A percentile compares a stretch with the other conserved stretches of the same genome.
Evolutionary conservation across 163 green algal genomes (phyloP).

Genomic region (Volvox carteri): DNA sequence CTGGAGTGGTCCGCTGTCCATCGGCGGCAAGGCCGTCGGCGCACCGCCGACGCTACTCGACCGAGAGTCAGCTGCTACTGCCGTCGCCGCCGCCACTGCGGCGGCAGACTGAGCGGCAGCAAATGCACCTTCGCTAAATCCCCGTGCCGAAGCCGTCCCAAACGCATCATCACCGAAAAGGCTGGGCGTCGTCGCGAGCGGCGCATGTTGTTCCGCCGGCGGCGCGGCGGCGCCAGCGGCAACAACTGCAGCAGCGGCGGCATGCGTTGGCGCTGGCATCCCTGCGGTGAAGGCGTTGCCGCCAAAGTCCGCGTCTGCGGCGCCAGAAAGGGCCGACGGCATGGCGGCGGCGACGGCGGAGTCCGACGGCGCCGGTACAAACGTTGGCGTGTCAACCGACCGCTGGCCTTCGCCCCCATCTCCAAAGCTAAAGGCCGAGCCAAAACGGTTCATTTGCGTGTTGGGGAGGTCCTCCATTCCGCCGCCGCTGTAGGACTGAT

Average conservation of each 20-base stretch:
- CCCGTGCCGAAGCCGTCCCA: background rate
- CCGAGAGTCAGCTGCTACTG: background rate
- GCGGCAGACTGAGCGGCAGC: background rate
- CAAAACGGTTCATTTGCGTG: too few relatives aligned
- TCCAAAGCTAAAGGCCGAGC: background rate
- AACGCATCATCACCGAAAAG: slow-evolving; percentile 14
- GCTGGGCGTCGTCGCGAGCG: background rate
- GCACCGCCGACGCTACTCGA: background rate
- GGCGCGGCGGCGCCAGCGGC: background rate
- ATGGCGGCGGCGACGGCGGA: background rate
- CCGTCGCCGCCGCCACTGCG: background rate
- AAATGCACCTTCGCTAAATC: background rate
- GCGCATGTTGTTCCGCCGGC: background rate
- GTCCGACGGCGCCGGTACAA: background rate
- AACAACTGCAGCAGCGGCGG: too few relatives aligned
- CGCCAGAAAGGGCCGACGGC: background rate
- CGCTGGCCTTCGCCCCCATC: background rate
- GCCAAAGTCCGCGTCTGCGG: slow-evolving; percentile 4
- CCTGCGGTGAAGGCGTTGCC: slow-evolving; percentile 30
- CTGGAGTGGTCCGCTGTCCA: background rate
- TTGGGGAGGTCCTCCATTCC: too few relatives aligned
- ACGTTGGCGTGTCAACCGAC: background rate
- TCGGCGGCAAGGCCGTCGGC: background rate
- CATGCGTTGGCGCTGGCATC: background rate
- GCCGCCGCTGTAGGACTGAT: too few relatives aligned